These are phyloP conservation scores for Cordyceps militaris DNA, from an alignment of 2,329 filamentous ascomycete genomes.

Conservation along the genomic window DNA sequence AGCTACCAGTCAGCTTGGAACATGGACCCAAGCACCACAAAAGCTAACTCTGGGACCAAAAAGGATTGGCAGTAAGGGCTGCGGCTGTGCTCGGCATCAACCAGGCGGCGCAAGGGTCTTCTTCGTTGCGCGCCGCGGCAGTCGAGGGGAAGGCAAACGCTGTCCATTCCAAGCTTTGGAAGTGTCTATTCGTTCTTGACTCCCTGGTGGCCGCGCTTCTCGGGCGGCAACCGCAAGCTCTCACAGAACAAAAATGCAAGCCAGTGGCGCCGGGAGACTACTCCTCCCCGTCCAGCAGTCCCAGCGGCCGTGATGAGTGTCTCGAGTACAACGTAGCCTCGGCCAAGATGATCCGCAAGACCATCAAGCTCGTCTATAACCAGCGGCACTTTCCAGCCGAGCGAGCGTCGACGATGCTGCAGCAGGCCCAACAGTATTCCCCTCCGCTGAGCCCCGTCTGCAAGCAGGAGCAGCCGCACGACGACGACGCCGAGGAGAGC, in stretches of 20 bases:
- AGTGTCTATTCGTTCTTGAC: conserved; percentile 6
- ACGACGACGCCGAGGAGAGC: neutral
- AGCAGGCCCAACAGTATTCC: neutral
- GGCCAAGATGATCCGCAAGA: neutral
- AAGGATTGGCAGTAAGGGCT: conserved; percentile 57
- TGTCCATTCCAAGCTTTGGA: neutral
- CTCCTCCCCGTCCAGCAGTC: neutral
- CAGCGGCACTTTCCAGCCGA: neutral
- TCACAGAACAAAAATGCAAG: neutral
- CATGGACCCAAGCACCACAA: neutral
- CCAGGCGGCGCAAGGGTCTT: neutral
- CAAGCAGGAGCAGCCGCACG: neutral
- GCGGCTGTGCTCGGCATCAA: conserved; percentile 38
- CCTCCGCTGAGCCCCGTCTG: neutral
- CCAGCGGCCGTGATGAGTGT: neutral
- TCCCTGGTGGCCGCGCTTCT: neutral
- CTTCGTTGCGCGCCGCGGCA: neutral
- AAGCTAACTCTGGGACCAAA: conserved; percentile 23
- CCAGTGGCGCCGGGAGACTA: neutral
- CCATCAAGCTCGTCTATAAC: neutral
- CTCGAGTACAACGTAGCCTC: neutral
- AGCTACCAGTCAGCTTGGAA: neutral
- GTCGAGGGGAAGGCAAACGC: neutral
- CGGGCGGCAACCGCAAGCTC: neutral
- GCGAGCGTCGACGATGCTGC: neutral